Evolutionary conservation across 768 basidiomycete species (phyloP), one percentile per base, ranked within the genome.

Genomic region (Phanerodontia chrysosporium): DNA sequence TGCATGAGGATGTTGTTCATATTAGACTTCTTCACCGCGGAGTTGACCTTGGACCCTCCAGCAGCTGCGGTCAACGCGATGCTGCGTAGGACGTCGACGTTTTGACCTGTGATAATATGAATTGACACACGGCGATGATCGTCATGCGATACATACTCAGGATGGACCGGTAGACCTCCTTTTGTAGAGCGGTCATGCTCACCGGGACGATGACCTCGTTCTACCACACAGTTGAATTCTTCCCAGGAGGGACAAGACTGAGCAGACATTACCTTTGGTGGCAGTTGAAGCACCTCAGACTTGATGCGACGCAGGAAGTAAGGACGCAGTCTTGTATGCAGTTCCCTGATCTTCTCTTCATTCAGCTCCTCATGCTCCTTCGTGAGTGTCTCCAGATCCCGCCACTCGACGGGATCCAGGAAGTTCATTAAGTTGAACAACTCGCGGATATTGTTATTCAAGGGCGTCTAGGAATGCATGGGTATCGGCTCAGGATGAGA

Each of bases 391-490:
- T 87, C 84, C 22, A 98, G 75, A 68, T 98, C 84, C 5, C 73
- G 69, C 92, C 92, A 92, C 61, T 89, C 77, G 13, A 73, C 64
- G 5, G 89, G 84, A 69, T 95, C 92, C 18, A 98, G 81, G 76
- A 98, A 98, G 70, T 94, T 92, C 86, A 99, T 94, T 45, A 99
- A 79, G 70, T 95, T 98, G 78, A 98, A 96, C 25, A 99, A 74
- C 73, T 99, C 97, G 49, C 92, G 82, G 24, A 99, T 89, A 68
- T 98, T 98, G 76, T 98, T 98, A 73, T 98, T 98, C 58, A 98
- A 72, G 0, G 96, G 96, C 0, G 97, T 98, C 82, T 93, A 59
- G 32, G 21, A 36, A 9, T 39, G 39, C 44, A 39, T 48, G 6
- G 55, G 51, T 18, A 14, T 27, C 13, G 14, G 48, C 35, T 8